Evolutionary conservation across 148 eudicot genomes (phyloP), one percentile per base, ranked within the genome.

Genomic region (Rhododendron henanense): DNA sequence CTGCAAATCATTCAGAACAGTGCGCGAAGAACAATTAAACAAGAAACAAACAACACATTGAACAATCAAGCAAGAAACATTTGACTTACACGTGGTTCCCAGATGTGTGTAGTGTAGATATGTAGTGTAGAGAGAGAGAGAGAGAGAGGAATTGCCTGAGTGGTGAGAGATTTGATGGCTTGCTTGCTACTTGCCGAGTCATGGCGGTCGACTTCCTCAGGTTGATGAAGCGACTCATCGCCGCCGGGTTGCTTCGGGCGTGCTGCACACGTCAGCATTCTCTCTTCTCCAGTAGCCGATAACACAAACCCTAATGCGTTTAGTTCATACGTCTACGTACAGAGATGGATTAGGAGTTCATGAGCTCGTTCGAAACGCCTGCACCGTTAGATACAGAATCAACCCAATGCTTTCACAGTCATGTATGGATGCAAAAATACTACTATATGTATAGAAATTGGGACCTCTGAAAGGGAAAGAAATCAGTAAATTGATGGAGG

Each of bases 251-350:
- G 97, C 90, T 96, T 96, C 65, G 93, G 88, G 39, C 98, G 93
- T 85, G 98, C 95, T 83, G 95, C 91, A 90, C 99, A 96, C 57
- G 99, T 96, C 86, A 96, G 88, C 98, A 96, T 96, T 82, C 88
- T 88, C 71, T 3, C 31, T 76, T 35, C 48, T 21, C 31, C 47
- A 18, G 41, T 16, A 9, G 41, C 11, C 75, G 81, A 10, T 23
- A 41, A 45, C 10, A 78, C 8, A n/a, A 78, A 78, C 33, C 55
- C 5, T 44, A 37, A 47, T 78, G 79, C 1, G 45, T 41, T 41
- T 41, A 41, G 44, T 41, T 41, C 0, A 41, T 48, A 16, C 2
- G 9, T 77, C 10, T 77, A 16, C 67, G 35, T 53, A 53, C 69
- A 14, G 37, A 5, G 37, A 35, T 74, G 41, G 78, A 67, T 41